Evolutionary conservation across 116 monocot genomes (phyloP), one percentile per base, ranked within the genome.

Genomic region (Dioscorea cayenensis): DNA sequence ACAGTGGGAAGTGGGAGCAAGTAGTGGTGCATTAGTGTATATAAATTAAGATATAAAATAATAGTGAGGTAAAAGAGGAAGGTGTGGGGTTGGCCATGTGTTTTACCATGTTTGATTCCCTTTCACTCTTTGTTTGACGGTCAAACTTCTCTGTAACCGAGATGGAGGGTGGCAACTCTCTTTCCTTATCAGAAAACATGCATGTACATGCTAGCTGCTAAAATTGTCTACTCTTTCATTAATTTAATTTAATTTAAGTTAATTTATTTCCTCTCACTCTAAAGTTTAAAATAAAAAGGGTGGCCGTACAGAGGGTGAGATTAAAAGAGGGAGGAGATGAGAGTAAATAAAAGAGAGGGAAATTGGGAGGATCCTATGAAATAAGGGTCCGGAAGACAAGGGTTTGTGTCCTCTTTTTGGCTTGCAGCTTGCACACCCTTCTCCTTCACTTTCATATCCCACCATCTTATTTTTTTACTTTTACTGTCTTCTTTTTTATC

Each of bases 81-180:
- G 32, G 19, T 23, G 35, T 36, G 16, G 38, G 38, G n/a, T 27
- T 36, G 77, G 69, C 83, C 84, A 85, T 84, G 86, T 89, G 86
- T 89, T 82, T 86, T 86, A 83, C 84, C 84, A 50, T 76, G 68
- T 51, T 77, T 85, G 84, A 87, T 90, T 87, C 87, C 65, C 79
- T 74, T 68, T 43, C 43, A 7, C 43, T 43, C 43, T 43, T 43
- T 43, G 43, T 43, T 85, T 85, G 85, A 78, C 90, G 89, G 94
- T 94, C 94, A 94, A 93, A 90, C 73, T 75, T 78, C 73, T n/a
- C 72, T 21, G 51, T 48, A 43, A 72, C 71, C 90, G 78, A 87
- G 84, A 79, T 79, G 25, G 25, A 25, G 25, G 25, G 25, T 25
- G 25, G 22, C 43, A 43, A 7, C 23, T 25, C 64, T 25, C 64